A percentile compares a stretch with the other conserved stretches of the same genome.
Evolutionary conservation across 148 eudicot genomes (phyloP).

Genomic region (Amaranthus palmeri): DNA sequence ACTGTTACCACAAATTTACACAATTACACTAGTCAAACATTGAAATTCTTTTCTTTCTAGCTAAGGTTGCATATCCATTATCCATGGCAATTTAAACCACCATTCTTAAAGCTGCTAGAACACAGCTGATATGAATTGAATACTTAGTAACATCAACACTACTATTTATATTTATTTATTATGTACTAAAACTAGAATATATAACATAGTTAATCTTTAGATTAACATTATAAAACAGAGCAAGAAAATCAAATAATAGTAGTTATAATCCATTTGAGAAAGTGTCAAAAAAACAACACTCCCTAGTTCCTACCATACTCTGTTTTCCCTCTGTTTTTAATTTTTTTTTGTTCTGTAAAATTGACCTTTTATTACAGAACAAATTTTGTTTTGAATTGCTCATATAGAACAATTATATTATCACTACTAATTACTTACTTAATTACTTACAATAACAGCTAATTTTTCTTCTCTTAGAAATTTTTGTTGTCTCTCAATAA

Average conservation of each 20-base stretch:
- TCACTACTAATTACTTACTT: background rate
- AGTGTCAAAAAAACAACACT: constrained; percentile 11
- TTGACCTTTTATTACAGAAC: background rate
- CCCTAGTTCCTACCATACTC: background rate
- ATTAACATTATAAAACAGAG: background rate
- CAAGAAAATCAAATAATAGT: background rate
- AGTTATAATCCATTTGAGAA: background rate
- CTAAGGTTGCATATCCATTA: too few species aligned
- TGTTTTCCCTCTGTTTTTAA: constrained; percentile 10
- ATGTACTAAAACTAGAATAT: background rate
- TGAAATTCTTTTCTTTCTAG: too few species aligned
- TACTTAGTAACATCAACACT: background rate
- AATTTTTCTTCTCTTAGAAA: constrained; percentile 32
- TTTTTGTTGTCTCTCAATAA: constrained; percentile 47
- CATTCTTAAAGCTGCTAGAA: background rate
- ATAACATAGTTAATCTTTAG: background rate
- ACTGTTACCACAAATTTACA: too few species aligned
- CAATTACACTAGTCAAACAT: too few species aligned
- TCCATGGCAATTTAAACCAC: background rate
- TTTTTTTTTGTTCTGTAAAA: background rate
- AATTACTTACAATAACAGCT: constrained; percentile 22
- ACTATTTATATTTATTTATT: background rate
- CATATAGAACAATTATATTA: too few species aligned
- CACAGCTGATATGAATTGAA: background rate
- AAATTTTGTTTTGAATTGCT: too few species aligned